phyloP scores from a whole-genome alignment of 2,329 filamentous ascomycete genomes.

The Dactylonectria macrodidyma region DNA sequence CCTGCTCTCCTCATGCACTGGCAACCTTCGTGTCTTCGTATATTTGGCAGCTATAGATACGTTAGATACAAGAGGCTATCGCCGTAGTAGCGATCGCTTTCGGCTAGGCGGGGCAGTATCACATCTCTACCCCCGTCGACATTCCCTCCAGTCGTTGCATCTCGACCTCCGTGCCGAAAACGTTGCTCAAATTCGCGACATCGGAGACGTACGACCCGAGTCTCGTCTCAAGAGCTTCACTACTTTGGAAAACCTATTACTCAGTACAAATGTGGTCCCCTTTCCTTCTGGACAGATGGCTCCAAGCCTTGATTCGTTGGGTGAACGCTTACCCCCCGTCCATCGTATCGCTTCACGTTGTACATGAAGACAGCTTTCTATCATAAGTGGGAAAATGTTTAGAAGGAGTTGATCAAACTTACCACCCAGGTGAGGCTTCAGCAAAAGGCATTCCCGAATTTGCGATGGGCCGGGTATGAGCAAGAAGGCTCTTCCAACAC shows the following conservation, averaged over 20 bases:
- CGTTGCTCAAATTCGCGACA: background rate
- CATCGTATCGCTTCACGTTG: slow-evolving; percentile 13
- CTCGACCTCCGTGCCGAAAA: slow-evolving; percentile 18
- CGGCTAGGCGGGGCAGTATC: slow-evolving; percentile 20
- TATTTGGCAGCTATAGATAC: slow-evolving; percentile 11
- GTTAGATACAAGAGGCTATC: no score
- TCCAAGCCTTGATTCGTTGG: background rate
- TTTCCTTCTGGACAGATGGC: background rate
- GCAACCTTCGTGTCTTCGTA: slow-evolving; percentile 11
- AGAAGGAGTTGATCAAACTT: slow-evolving; percentile 20
- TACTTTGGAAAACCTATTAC: slow-evolving; percentile 20
- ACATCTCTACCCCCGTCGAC: background rate
- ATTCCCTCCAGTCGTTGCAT: slow-evolving; percentile 13
- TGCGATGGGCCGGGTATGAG: background rate
- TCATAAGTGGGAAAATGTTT: background rate
- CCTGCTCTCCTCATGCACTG: slow-evolving; percentile 14
- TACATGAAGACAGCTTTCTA: background rate
- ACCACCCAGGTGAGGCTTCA: slow-evolving; percentile 2
- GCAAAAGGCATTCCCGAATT: slow-evolving; percentile 6
- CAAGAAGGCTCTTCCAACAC: background rate
- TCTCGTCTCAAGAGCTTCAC: slow-evolving; percentile 18
- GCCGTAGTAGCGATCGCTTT: slow-evolving; percentile 13
- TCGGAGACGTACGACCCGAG: background rate
- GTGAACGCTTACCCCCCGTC: slow-evolving; percentile 15
- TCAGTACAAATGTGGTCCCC: slow-evolving; percentile 10